These are phyloP conservation scores for Phytopythium oedochilum DNA, from an alignment of 352 stramenopile genomes.

Conservation along the genomic window DNA sequence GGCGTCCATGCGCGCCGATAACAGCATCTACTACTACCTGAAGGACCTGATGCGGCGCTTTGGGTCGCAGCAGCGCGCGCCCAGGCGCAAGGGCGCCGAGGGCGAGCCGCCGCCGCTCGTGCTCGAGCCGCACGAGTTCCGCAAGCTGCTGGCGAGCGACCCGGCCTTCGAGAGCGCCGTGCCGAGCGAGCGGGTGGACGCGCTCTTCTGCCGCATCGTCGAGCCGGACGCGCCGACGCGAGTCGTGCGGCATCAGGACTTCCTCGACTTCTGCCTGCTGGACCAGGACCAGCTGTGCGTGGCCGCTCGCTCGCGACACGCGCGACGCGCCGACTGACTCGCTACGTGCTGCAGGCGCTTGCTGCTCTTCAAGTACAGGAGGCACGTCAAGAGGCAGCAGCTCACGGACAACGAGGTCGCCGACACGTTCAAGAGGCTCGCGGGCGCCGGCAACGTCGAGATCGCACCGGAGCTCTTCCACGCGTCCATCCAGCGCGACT, in stretches of 20 bases:
- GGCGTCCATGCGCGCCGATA: slow-evolving; percentile 71
- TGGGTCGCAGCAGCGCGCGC: slow-evolving; percentile 31
- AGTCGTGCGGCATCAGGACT: slow-evolving; percentile 59
- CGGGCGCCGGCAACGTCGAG: slow-evolving; percentile 21
- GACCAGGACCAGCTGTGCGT: slow-evolving; percentile 76
- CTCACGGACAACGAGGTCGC: slow-evolving; percentile 76
- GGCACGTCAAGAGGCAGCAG: slow-evolving; percentile 47
- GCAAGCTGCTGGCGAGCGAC: slow-evolving; percentile 74
- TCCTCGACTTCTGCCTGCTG: slow-evolving; percentile 79
- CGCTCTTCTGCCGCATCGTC: slow-evolving; percentile 64
- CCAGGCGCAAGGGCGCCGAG: slow-evolving; percentile 33
- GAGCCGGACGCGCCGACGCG: slow-evolving; percentile 41
- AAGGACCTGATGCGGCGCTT: slow-evolving; percentile 81
- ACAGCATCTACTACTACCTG: slow-evolving; percentile 83
- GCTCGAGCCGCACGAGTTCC: slow-evolving; percentile 67
- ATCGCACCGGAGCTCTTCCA: slow-evolving; percentile 63
- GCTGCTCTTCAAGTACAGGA: slow-evolving; percentile 74
- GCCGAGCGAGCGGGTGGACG: slow-evolving; percentile 62
- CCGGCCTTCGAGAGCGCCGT: slow-evolving; percentile 70
- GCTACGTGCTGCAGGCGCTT: slow-evolving; percentile 35
- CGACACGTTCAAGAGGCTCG: slow-evolving; percentile 66
- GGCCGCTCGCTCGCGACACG: not conserved
- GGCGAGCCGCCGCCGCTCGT: slow-evolving; percentile 38
- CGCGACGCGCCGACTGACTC: not conserved
- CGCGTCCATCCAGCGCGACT: slow-evolving; percentile 50